Percentiles rank a stretch among this genome's conserved stretches.
These are phyloP conservation scores for Tetradesmus lagerheimii DNA, from an alignment of 139 green algal genomes.

Conservation along the genomic window DNA sequence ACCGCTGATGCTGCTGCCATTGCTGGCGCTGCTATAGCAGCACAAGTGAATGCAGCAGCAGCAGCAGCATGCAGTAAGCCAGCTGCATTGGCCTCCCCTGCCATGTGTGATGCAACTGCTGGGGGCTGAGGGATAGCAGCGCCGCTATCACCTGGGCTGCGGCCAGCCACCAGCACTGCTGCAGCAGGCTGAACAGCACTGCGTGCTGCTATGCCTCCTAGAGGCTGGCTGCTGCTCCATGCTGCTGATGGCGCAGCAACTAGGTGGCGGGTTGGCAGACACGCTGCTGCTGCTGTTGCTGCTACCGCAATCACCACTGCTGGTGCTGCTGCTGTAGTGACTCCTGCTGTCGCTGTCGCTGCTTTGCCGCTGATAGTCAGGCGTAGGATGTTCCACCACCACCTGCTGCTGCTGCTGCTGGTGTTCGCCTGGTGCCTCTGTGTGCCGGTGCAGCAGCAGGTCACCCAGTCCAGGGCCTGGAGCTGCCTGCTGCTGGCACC, in stretches of 20 bases:
- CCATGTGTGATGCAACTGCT: not conserved
- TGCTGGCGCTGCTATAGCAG: not conserved
- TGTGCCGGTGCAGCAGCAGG: not conserved
- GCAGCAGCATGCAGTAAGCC: not conserved
- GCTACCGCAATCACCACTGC: not conserved
- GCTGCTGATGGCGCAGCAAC: not conserved
- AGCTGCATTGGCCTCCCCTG: not conserved
- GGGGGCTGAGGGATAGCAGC: no score
- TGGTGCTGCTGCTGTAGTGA: not conserved
- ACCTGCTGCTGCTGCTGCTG: not conserved
- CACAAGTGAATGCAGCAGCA: not conserved
- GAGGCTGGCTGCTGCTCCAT: not conserved
- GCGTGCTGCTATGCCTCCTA: not conserved
- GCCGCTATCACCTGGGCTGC: not conserved
- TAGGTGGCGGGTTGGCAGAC: not conserved
- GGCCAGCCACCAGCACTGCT: not conserved
- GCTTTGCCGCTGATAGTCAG: not conserved
- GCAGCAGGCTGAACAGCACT: not conserved
- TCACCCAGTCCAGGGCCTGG: not conserved
- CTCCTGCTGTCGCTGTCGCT: not conserved
- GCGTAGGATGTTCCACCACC: not conserved
- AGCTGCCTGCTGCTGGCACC: no score
- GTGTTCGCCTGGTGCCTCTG: not conserved
- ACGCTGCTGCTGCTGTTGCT: not conserved
- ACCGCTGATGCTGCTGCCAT: not conserved